phyloP scores from a whole-genome alignment of 2,329 filamentous ascomycete species.

The Zalaria sp. region DNA sequence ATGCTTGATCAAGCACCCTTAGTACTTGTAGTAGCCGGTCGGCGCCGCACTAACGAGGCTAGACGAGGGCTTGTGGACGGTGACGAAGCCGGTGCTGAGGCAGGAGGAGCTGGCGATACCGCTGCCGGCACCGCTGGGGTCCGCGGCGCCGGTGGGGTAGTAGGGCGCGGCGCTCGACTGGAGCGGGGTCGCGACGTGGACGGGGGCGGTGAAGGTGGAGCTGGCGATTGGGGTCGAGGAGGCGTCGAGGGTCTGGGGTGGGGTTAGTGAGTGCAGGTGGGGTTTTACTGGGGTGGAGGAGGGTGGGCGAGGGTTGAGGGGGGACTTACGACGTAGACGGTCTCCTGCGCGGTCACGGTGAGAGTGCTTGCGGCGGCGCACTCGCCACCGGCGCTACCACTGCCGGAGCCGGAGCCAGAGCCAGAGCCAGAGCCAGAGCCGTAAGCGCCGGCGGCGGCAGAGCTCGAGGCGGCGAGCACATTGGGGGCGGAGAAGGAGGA shows the following conservation, averaged over 20 bases:
- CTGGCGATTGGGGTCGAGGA: conserved; percentile 2
- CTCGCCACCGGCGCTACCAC: conserved; percentile 7
- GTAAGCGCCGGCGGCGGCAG: conserved; percentile 5
- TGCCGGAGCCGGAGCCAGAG: conserved; percentile 2
- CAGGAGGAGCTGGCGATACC: conserved; percentile 5
- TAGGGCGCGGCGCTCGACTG: conserved; percentile 9
- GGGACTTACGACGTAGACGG: conserved; percentile 8
- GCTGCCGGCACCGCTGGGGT: conserved; percentile 1
- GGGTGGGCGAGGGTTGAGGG: neutral
- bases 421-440: conserved; percentile 3
- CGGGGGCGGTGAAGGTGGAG: conserved; percentile 2
- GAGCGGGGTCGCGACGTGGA: conserved; percentile 3
- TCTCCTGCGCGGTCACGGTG: conserved; percentile 20
- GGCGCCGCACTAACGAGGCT: neutral
- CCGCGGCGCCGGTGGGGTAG: conserved; percentile 11
- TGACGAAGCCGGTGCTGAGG: conserved; percentile 15
- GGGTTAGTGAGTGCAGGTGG: neutral
- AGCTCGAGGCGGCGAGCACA: conserved; percentile 5
- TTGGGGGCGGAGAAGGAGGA: conserved; percentile 9
- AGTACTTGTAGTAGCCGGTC: too few species aligned
- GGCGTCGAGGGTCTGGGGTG: neutral
- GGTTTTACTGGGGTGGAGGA: neutral
- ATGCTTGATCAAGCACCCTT: too few species aligned
- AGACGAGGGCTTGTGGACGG: conserved; percentile 11
- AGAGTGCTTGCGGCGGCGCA: conserved; percentile 16